Evolutionary conservation across 1,284 basidiomycete genomes (phyloP), one percentile per base, ranked within the genome.

Genomic region (Ustilago vetiveriae): DNA sequence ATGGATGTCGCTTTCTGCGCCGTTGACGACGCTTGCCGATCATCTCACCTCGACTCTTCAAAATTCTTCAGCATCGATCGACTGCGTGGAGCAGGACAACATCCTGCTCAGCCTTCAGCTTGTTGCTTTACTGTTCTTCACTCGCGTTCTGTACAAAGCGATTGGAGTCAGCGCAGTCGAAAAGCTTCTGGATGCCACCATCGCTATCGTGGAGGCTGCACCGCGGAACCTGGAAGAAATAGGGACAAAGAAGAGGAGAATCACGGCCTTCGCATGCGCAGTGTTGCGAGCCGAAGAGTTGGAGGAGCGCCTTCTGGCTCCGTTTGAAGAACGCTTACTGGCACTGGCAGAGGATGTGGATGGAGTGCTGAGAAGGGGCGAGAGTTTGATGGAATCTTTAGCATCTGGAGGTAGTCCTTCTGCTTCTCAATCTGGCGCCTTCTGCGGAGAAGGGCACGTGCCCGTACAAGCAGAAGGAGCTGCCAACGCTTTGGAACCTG

Each of bases 271-370:
- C 5, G 54, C 62, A 23, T 49, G 55, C 23, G 40, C 54, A 1
- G 46, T 65, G 23, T 24, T 65, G 6, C 39, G 50, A 23, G 50
- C 54, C 19, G 66, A 69, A 33, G 55, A 69, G 33, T n/a, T 69
- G 5, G 44, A 50, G 17, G 66, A 63, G 19, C 7, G 5, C 11
- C 26, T 63, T 0, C 39, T 69, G 22, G 51, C 42, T n/a, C 51
- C 59, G 10, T 54, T 58, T 6, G 66, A 69, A 17, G 24, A 16
- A 6, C 37, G 66, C 10, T 27, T 69, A 19, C 22, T 69, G 14
- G 38, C 35, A 5, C 40, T 68, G 0, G 50, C 37, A 0, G 45
- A 39, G 14, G 48, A 56, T 41, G 1, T 39, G 1, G 6, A 22
- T 16, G 64, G 52, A 3, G 43, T 48, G 4, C 14, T 67, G 47